phyloP scores from a whole-genome alignment of 1,284 basidiomycete species.

The Ustilago cynodontis region DNA sequence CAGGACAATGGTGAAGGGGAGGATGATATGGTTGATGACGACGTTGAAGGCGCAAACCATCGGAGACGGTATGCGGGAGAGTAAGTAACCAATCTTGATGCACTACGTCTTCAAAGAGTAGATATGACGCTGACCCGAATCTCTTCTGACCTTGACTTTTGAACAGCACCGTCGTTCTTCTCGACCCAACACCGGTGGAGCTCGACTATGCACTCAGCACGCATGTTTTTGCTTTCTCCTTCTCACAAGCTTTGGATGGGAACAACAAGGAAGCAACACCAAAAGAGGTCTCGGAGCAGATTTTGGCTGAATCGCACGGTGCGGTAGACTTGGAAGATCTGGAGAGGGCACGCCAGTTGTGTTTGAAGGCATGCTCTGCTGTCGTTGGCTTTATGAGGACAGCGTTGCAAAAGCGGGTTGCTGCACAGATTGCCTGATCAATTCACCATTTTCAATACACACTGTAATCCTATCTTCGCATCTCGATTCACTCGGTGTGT shows the following conservation, averaged over 20 bases:
- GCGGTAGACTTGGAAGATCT: conserved; percentile 38
- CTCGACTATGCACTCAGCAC: conserved; percentile 56
- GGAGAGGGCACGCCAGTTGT: conserved; percentile 27
- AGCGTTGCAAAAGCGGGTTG: conserved; percentile 19
- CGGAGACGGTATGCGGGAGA: conserved; percentile 30
- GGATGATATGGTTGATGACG: conserved; percentile 31
- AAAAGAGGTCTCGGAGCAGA: conserved; percentile 35
- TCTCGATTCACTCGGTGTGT: too few relatives aligned
- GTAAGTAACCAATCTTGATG: too few relatives aligned
- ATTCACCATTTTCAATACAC: background rate
- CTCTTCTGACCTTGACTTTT: background rate
- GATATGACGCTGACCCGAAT: too few relatives aligned
- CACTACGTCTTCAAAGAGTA: too few relatives aligned
- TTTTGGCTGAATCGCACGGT: conserved; percentile 44
- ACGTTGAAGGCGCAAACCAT: conserved; percentile 6
- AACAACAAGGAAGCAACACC: conserved; percentile 11
- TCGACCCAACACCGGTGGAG: conserved; percentile 62
- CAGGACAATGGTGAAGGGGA: conserved; percentile 20
- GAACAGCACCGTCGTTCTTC: conserved; percentile 45
- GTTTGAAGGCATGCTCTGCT: conserved; percentile 26
- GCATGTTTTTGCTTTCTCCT: conserved; percentile 61
- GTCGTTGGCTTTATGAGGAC: conserved; percentile 31
- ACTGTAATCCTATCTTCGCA: background rate
- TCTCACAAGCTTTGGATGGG: conserved; percentile 43
- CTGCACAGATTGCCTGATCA: conserved; percentile 15